Evolutionary conservation across 441 rosid genomes (phyloP), one percentile per base, ranked within the genome.

Genomic region (Metrosideros polymorpha): DNA sequence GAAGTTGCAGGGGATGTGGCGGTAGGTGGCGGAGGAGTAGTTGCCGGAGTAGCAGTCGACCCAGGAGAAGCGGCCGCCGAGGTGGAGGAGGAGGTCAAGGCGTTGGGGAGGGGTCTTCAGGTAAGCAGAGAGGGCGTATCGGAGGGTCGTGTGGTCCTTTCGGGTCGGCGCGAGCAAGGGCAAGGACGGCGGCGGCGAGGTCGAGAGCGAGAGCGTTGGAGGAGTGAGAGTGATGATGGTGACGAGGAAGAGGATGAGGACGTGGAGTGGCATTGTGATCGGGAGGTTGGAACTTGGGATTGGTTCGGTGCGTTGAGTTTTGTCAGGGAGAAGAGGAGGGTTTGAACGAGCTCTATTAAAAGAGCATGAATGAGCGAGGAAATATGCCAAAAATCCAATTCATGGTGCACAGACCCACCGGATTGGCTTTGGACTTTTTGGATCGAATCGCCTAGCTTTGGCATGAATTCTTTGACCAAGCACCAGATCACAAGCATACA

Each of bases 1-100:
- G 84, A 82, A 51, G 84, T 83, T 83, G 39, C 47, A 52, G 47
- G 84, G 47, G 61, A 83, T 51, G 61, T 82, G 35, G 56, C 84
- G 84, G 57, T 82, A 82, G 84, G 84, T 82, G 24, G 54, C 1
- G 12, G 84, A 82, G n/a, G 84, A 27, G 84, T 51, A 82, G 57
- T 1, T 9, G 24, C 42, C 32, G 57, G 57, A 50, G 57, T 82
- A 82, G 54, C 84, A 51, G 45, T 82, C 56, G 84, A 82, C 15
- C 84, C 84, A 51, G 84, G 84, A 82, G 84, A 82, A 82, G 45
- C 35, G 32, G 57, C 54, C 22, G 57, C 84, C 57, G 43, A 82
- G 57, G 1, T 82, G 57, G 84, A 82, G 84, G 84, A 82, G 84
- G 19, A 82, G 59, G 57, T 82, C 24, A 29, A 30, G 30, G 43